A percentile compares a stretch with the other conserved stretches of the same genome.
These are phyloP conservation scores for Vitellaria paradoxa DNA, from an alignment of 179 eudicot species.

Conservation along the genomic window DNA sequence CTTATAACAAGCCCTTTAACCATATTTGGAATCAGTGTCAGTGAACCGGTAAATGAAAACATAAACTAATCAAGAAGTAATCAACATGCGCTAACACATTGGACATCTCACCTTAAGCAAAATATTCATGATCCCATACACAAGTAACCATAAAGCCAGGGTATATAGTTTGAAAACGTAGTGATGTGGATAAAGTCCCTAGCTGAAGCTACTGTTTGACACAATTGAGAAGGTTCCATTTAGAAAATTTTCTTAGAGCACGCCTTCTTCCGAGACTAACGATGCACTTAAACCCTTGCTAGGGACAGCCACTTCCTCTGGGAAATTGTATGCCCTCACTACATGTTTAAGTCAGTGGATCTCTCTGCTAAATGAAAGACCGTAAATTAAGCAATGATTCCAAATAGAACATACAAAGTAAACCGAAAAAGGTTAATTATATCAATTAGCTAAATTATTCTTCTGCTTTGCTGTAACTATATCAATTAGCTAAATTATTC, in stretches of 20 bases:
- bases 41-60: background rate
- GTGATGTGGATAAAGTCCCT: too few relatives aligned
- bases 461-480: background rate
- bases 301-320: too few relatives aligned
- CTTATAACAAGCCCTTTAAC: background rate
- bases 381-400: background rate
- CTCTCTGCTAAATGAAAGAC: background rate
- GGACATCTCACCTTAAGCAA: background rate
- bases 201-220: too few relatives aligned
- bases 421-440: background rate
- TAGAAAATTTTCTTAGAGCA: background rate
- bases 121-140: too few relatives aligned
- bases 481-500: background rate
- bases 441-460: background rate
- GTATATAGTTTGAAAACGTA: too few relatives aligned
- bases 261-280: background rate
- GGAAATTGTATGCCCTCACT: background rate
- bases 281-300: background rate
- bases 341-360: background rate
- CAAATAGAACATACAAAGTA: background rate
- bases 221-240: background rate
- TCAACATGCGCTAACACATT: background rate
- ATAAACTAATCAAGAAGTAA: background rate
- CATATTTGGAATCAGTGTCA: background rate
- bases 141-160: too few relatives aligned